Base-by-base conservation (phyloP, 2,329 filamentous ascomycete genomes). In the Trichoderma atrobrunneum region DNA sequence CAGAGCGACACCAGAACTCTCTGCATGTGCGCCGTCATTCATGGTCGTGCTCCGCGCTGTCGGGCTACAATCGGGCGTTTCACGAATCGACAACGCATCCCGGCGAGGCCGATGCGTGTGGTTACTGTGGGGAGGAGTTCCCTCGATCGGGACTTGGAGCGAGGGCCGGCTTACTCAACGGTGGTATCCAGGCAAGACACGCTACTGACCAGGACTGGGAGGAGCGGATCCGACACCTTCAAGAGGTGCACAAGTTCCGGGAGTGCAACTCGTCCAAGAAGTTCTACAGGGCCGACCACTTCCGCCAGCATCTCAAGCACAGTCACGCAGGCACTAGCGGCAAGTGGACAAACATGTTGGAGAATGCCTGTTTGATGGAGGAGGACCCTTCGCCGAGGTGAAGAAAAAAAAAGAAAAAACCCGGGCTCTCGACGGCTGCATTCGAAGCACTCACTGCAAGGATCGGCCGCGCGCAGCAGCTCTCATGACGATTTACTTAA, bases 231-330 rank as follows among this genome's bases (percentile, higher is more conserved):
- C 91, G 93, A 71, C 96, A 99, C 84, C 85, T 99, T 69, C 95
- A 94, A 78, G 91, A 93, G 77, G 89, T 94, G 74, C 96, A 99
- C 85, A 99, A 99, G 80, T 99, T 97, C 80, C 90, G 94, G 74
- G 96, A 98, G 83, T 99, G 96, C 87, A 99, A 99, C 81, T 94
- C 96, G 78, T 92, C 93, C 76, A 99, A 99, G 86, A 98, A 98
- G 81, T 99, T 99, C 81, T 99, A 93, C 84, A 90, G 96, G 48
- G 96, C 96, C 39, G 96, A 99, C 81, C 96, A 99, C 81, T 99
- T 99, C 86, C 91, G 96, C 73, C 96, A 99, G 82, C 96, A 99
- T 82, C 86, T 99, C 72, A 99, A 98, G 85, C 96, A 99, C 81
- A 98, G 94, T 80, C 96, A 98, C 82, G 93, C 93, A 48, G 96